Percentiles rank a stretch among this genome's conserved stretches.
Evolutionary conservation across 768 basidiomycete genomes (phyloP).

Genomic region (Trichaptum fuscoviolaceum): DNA sequence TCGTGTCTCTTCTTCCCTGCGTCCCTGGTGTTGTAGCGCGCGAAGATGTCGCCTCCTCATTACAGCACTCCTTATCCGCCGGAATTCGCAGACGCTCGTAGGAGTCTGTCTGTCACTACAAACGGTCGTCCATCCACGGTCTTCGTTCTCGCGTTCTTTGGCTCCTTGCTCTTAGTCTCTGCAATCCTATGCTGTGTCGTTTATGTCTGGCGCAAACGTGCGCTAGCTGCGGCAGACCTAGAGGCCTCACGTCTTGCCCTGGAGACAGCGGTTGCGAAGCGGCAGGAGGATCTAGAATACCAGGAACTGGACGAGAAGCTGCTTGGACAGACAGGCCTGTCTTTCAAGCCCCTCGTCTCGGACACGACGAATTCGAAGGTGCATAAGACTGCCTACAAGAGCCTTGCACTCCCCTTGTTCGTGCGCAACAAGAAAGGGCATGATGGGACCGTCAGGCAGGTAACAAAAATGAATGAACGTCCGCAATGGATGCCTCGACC

Average conservation of each 20-base stretch:
- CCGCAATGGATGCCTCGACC: neutral
- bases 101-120: neutral
- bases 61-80: neutral
- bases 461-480: neutral
- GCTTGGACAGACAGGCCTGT: neutral
- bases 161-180: neutral
- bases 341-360: neutral
- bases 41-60: neutral
- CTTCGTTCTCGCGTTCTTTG: neutral
- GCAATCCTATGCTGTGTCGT: neutral
- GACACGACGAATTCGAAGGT: neutral
- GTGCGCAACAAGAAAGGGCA: neutral
- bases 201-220: neutral
- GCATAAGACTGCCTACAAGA: neutral
- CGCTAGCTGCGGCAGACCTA: neutral
- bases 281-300: neutral
- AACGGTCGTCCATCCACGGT: neutral
- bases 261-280: neutral
- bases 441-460: neutral
- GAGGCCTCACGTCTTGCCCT: neutral
- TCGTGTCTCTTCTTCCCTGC: neutral
- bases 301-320: neutral
- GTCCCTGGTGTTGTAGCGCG: neutral
- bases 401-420: neutral
- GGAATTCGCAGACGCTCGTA: neutral